These are phyloP conservation scores for Tolypocladium cylindrosporum DNA, from an alignment of 2,329 filamentous ascomycete species.

Conservation along the genomic window DNA sequence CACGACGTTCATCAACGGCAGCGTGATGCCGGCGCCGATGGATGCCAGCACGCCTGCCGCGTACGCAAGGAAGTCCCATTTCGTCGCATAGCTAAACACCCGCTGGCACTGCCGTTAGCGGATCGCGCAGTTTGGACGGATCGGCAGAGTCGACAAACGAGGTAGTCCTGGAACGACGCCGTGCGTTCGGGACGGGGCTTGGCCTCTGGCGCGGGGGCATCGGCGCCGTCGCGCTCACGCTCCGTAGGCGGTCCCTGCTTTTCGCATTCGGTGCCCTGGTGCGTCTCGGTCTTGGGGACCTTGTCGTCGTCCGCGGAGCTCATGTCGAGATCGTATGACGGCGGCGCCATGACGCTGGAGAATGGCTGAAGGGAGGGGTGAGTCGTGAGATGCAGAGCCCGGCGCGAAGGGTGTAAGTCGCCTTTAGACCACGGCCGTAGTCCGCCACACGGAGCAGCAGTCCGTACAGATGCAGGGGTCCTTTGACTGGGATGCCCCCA, in stretches of 20 bases:
- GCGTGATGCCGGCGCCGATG: conserved; percentile 41
- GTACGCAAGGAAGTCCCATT: conserved; percentile 40
- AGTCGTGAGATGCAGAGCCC: neutral
- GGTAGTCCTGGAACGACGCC: conserved; percentile 34
- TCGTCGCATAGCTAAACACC: conserved; percentile 44
- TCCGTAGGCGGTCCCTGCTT: neutral
- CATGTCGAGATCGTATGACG: neutral
- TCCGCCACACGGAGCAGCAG: neutral
- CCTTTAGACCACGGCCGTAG: neutral
- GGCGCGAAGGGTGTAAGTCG: neutral
- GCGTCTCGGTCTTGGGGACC: neutral
- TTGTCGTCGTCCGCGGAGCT: neutral
- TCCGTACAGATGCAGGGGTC: no score
- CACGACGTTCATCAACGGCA: conserved; percentile 50
- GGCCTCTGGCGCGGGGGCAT: neutral
- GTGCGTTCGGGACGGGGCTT: conserved; percentile 23
- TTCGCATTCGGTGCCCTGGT: neutral
- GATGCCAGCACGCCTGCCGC: conserved; percentile 35
- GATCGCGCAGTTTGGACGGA: no score
- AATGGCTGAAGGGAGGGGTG: neutral
- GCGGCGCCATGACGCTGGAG: neutral
- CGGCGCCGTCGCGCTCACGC: neutral
- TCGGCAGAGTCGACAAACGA: conserved; percentile 13
- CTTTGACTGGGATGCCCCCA: neutral
- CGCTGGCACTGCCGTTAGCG: conserved; percentile 19